Percentiles rank a stretch among this genome's conserved stretches.
Conservation (phyloP, 345 rosid species). For the Dovyalis caffra region DNA sequence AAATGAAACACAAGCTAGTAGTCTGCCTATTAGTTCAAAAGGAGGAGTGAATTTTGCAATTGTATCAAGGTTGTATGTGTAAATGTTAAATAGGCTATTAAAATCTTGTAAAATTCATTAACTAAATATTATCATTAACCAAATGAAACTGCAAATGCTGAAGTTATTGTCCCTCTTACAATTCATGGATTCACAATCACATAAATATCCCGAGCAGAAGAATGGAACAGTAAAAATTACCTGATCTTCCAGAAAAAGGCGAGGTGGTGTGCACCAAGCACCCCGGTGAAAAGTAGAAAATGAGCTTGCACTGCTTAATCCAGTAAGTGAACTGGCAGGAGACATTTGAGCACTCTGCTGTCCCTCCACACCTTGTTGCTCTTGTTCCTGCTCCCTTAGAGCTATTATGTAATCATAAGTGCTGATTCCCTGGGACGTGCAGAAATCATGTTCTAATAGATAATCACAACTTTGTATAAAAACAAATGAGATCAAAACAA, state of each 20-base stretch:
- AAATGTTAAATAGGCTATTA: no score
- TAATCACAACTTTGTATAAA: background rate
- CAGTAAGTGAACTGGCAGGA: constrained; percentile 90
- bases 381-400: constrained; percentile 96
- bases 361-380: constrained; percentile 78
- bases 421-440: constrained; percentile 74
- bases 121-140: background rate
- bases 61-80: no score
- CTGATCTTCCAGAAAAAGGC: constrained; percentile 95
- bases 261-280: constrained; percentile 99
- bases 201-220: background rate
- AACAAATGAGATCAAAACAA: background rate
- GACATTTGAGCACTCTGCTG: constrained; percentile 98
- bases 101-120: no score
- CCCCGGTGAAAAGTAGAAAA: constrained; percentile 88
- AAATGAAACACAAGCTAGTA: background rate
- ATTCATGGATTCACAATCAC: background rate
- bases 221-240: constrained; percentile 30
- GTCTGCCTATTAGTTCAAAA: no score
- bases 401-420: constrained; percentile 98
- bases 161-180: background rate
- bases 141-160: background rate
- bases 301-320: constrained; percentile 96
- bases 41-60: no score
- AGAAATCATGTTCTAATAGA: background rate